These are phyloP conservation scores for Populus nigra DNA, from an alignment of 345 rosid species.

Conservation along the genomic window DNA sequence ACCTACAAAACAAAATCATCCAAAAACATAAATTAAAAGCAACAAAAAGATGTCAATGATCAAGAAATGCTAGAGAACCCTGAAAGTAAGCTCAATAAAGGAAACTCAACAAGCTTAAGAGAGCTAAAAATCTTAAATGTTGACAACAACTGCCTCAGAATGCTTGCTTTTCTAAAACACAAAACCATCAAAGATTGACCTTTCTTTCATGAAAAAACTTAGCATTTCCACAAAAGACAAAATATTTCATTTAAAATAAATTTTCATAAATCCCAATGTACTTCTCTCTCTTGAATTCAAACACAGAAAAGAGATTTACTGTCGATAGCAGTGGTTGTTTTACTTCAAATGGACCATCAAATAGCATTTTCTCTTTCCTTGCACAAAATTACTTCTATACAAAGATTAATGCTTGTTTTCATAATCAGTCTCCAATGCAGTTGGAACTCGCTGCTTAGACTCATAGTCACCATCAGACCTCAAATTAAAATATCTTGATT, in stretches of 20 bases:
- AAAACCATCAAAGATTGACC: not conserved
- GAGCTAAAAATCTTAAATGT: not conserved
- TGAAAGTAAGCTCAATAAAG: not conserved
- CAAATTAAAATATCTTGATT: too few relatives aligned
- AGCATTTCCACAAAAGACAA: not conserved
- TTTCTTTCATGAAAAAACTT: too few relatives aligned
- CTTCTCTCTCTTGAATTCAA: not conserved
- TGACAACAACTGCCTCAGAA: not conserved
- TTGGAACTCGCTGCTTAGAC: too few relatives aligned
- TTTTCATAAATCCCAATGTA: not conserved
- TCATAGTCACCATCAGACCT: too few relatives aligned
- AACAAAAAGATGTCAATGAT: not conserved
- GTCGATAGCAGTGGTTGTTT: not conserved
- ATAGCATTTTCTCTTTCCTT: not conserved
- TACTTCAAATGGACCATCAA: not conserved
- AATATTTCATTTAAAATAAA: not conserved
- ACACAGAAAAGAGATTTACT: not conserved
- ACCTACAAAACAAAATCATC: slow-evolving; percentile 50
- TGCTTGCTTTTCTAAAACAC: not conserved
- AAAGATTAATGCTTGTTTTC: too few relatives aligned
- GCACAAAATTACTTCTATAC: not conserved
- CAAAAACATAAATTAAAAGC: slow-evolving; percentile 12
- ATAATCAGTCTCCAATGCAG: too few relatives aligned
- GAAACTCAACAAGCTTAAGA: not conserved
- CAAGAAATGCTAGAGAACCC: not conserved